phyloP scores from a whole-genome alignment of 1,284 basidiomycete genomes.

The Trametes hirsuta region DNA sequence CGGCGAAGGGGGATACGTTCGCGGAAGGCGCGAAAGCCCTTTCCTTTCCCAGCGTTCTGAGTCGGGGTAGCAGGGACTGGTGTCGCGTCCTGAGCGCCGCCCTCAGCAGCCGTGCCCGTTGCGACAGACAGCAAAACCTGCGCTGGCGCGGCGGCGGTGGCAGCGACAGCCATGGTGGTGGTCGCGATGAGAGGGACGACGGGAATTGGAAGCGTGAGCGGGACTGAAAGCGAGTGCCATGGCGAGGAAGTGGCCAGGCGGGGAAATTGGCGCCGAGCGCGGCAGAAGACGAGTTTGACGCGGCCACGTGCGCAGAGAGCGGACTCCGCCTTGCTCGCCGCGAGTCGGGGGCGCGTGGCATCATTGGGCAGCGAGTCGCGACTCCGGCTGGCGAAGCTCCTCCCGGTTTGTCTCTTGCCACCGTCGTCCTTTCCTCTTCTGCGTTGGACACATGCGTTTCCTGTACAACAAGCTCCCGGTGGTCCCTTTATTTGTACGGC shows the following conservation, averaged over 20 bases:
- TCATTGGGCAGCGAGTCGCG: not conserved
- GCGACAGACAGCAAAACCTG: not conserved
- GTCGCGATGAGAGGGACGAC: not conserved
- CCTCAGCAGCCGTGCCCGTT: constrained; percentile 1
- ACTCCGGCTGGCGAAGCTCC: not conserved
- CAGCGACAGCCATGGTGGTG: not conserved
- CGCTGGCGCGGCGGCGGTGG: constrained; percentile 2
- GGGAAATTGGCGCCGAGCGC: not conserved
- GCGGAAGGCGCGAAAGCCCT: constrained; percentile 18
- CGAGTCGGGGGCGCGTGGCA: not conserved
- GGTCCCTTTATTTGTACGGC: no score
- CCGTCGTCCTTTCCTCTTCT: not conserved
- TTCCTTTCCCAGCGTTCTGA: constrained; percentile 14
- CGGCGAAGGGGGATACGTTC: constrained; percentile 20
- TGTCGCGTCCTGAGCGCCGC: not conserved
- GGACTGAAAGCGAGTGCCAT: not conserved
- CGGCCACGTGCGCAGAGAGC: constrained; percentile 10
- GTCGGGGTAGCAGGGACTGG: constrained; percentile 1
- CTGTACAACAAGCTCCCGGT: not conserved
- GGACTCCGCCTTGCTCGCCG: not conserved
- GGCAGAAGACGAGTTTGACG: constrained; percentile 9
- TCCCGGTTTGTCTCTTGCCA: not conserved
- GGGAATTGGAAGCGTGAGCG: not conserved
- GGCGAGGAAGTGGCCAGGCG: not conserved
- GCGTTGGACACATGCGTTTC: not conserved